Conservation (phyloP, 768 basidiomycete genomes). For the Lactarius sanguifluus region DNA sequence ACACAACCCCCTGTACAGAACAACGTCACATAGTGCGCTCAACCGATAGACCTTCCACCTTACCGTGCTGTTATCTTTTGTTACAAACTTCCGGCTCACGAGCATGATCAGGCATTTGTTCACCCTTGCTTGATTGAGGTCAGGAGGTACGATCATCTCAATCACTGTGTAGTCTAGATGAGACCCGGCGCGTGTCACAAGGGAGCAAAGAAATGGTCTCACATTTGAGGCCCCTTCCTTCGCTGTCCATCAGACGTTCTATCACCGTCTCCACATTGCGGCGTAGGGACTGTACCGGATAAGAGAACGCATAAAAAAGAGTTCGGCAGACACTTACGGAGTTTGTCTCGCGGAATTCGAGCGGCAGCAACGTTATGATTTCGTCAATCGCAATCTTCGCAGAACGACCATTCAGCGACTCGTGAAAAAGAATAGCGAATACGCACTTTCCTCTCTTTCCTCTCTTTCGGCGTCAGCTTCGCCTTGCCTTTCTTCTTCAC, state of each 20-base stretch:
- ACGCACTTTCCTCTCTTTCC: conserved; percentile 74
- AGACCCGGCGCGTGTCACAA: neutral
- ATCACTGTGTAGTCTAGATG: conserved; percentile 48
- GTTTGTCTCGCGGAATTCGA: conserved; percentile 90
- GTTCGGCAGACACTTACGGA: conserved; percentile 51
- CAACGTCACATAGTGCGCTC: neutral
- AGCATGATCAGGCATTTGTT: conserved; percentile 93
- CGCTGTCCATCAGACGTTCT: conserved; percentile 66
- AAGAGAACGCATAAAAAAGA: neutral
- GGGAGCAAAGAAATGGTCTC: conserved; percentile 27
- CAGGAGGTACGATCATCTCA: conserved; percentile 75
- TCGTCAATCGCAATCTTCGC: conserved; percentile 61
- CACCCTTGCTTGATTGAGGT: conserved; percentile 85
- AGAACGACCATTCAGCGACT: neutral
- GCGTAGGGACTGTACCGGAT: conserved; percentile 55
- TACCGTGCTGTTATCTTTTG: conserved; percentile 59
- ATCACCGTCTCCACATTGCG: conserved; percentile 81
- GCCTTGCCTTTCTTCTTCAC: conserved; percentile 56
- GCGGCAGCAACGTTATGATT: conserved; percentile 71
- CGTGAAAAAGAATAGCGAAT: neutral
- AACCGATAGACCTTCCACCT: conserved; percentile 9
- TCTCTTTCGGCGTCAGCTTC: conserved; percentile 76
- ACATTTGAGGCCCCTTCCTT: conserved; percentile 63
- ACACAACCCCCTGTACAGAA: conserved; percentile 52
- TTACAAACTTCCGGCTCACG: conserved; percentile 81